These are phyloP conservation scores for Berberis vulgaris DNA, from an alignment of 164 flowering plant species.

Conservation along the genomic window DNA sequence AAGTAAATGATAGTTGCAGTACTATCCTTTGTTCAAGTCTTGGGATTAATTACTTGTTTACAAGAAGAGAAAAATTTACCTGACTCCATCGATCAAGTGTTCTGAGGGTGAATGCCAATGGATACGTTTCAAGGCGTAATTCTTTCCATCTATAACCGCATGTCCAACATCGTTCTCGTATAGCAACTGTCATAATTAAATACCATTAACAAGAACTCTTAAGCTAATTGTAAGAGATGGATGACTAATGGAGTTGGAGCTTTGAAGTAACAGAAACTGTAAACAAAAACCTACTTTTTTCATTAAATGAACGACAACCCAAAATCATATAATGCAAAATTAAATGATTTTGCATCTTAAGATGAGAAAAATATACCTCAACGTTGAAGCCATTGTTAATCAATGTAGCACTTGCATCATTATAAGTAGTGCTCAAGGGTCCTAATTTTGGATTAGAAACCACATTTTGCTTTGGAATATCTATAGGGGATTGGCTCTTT, in stretches of 20 bases:
- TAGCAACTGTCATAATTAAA: conserved; percentile 16
- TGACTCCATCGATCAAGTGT: conserved; percentile 41
- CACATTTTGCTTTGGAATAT: conserved; percentile 23
- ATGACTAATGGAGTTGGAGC: not conserved
- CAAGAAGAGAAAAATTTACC: conserved; percentile 17
- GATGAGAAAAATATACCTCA: conserved; percentile 27
- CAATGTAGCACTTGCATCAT: conserved; percentile 38
- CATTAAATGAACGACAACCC: no score
- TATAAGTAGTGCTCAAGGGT: conserved; percentile 32
- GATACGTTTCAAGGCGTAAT: conserved; percentile 32
- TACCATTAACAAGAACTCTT: no score
- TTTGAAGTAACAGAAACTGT: no score
- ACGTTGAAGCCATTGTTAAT: conserved; percentile 33
- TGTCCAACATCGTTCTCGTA: conserved; percentile 24
- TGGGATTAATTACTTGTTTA: no score
- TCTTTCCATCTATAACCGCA: conserved; percentile 31
- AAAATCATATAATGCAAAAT: no score
- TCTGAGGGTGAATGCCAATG: conserved; percentile 77
- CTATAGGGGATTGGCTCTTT: conserved; percentile 47
- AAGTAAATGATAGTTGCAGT: no score
- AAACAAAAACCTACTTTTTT: no score
- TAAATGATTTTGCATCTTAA: no score
- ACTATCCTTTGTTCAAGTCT: no score
- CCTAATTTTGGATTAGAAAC: conserved; percentile 15
- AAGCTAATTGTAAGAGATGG: not conserved